Percentiles rank a stretch among this genome's conserved stretches.
phyloP scores from a whole-genome alignment of 192 early-diverging fungal genomes.

The Umbelopsis isabellina region DNA sequence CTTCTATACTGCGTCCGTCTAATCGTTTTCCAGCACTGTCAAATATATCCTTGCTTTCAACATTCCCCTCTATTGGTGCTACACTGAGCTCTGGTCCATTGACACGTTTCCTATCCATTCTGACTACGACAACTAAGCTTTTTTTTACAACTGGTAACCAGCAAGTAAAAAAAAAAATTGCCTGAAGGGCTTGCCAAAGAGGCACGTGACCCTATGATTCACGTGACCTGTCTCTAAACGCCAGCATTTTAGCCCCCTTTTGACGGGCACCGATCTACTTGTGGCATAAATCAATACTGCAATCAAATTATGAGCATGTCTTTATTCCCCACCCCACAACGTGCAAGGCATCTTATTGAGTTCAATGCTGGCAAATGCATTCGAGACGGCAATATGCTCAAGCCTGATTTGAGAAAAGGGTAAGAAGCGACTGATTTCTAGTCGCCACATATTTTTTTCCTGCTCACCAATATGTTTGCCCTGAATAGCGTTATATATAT shows the following conservation, averaged over 20 bases:
- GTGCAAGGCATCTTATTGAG: constrained; percentile 45
- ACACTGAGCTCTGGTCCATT: constrained; percentile 56
- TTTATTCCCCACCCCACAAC: constrained; percentile 29
- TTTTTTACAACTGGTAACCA: no score
- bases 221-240: no score
- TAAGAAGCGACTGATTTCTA: constrained; percentile 21
- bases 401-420: constrained; percentile 78
- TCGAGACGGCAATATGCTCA: constrained; percentile 67
- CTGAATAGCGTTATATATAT: constrained; percentile 58
- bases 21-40: constrained; percentile 36
- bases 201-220: no score
- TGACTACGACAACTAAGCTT: neutral
- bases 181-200: no score
- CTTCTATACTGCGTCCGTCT: constrained; percentile 54
- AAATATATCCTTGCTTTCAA: constrained; percentile 35
- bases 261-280: no score
- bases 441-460: neutral
- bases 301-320: constrained; percentile 20
- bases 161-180: neutral
- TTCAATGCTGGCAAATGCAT: constrained; percentile 79
- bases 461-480: neutral
- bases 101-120: constrained; percentile 57
- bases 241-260: no score
- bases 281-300: no score
- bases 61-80: constrained; percentile 49